A percentile compares a stretch with the other conserved stretches of the same genome.
These are phyloP conservation scores for Candida sp. DNA, from an alignment of 1,139 yeast species.

Conservation along the genomic window DNA sequence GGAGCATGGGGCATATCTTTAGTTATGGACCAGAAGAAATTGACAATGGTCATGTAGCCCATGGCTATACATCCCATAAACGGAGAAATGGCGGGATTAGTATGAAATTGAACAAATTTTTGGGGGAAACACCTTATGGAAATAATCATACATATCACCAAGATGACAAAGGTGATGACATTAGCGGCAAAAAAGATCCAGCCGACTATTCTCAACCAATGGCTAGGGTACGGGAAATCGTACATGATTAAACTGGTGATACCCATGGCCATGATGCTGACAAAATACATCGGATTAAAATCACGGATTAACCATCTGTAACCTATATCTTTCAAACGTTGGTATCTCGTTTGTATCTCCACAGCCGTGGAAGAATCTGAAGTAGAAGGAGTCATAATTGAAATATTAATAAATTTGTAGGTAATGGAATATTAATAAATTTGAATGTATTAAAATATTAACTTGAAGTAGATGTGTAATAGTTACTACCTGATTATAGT, in stretches of 20 bases:
- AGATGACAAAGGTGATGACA: conserved; percentile 41
- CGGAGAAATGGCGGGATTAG: conserved; percentile 48
- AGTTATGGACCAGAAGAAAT: conserved; percentile 42
- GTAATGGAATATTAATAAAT: no score
- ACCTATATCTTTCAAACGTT: background rate
- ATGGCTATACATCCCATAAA: conserved; percentile 78
- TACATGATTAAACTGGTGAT: conserved; percentile 60
- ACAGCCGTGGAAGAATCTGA: background rate
- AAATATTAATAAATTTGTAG: no score
- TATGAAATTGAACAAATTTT: conserved; percentile 30
- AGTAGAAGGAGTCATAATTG: background rate
- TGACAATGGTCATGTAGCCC: conserved; percentile 69
- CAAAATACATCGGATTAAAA: conserved; percentile 62
- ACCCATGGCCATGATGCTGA: conserved; percentile 84
- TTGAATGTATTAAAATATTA: no score
- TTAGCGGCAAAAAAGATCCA: conserved; percentile 55
- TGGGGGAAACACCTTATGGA: conserved; percentile 16
- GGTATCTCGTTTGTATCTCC: background rate
- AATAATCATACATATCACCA: conserved; percentile 33
- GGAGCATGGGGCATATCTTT: conserved; percentile 13
- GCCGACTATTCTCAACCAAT: conserved; percentile 59
- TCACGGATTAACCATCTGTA: conserved; percentile 6
- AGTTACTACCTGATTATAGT: no score
- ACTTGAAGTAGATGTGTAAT: no score
- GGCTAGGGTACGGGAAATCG: conserved; percentile 60